Conservation (phyloP, 1,139 yeast genomes). For the Geotrichum bryndzae region DNA sequence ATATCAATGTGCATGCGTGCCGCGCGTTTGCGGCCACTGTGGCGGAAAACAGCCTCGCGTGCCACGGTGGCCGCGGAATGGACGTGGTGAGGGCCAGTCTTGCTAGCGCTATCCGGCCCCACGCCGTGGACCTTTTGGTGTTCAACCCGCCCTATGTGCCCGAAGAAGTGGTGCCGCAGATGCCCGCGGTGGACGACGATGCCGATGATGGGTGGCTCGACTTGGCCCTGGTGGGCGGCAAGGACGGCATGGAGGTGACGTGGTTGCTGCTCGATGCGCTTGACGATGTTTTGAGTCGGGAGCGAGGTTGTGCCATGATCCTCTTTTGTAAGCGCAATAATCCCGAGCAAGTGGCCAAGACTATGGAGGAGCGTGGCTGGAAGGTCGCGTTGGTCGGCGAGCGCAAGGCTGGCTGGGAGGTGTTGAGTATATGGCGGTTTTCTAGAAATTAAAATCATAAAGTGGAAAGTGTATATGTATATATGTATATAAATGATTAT, state of each 20-base stretch:
- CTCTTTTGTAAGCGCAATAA: slow-evolving; percentile 81
- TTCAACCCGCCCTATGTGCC: slow-evolving; percentile 98
- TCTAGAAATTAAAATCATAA: neutral
- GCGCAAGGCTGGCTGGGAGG: slow-evolving; percentile 95
- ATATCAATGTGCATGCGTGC: slow-evolving; percentile 76
- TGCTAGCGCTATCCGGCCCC: slow-evolving; percentile 44
- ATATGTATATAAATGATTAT: neutral
- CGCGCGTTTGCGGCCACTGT: slow-evolving; percentile 49
- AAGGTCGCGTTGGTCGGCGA: slow-evolving; percentile 44
- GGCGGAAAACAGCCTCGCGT: slow-evolving; percentile 39
- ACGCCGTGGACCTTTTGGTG: slow-evolving; percentile 58
- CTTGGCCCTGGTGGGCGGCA: slow-evolving; percentile 82
- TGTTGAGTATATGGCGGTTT: slow-evolving; percentile 53
- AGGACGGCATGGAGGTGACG: slow-evolving; percentile 83
- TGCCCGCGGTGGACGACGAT: slow-evolving; percentile 39
- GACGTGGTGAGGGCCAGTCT: slow-evolving; percentile 59
- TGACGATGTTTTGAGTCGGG: slow-evolving; percentile 42
- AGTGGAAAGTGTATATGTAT: neutral
- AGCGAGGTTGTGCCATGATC: slow-evolving; percentile 70
- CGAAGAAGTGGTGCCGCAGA: slow-evolving; percentile 49
- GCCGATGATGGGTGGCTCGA: slow-evolving; percentile 67
- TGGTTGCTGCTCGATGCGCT: slow-evolving; percentile 52
- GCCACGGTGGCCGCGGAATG: slow-evolving; percentile 24
- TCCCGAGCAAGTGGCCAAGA: slow-evolving; percentile 53
- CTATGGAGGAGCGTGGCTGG: slow-evolving; percentile 55